A percentile compares a stretch with the other conserved stretches of the same genome.
These are phyloP conservation scores for Tagetes erecta DNA, from an alignment of 129 eudicot genomes.

Conservation along the genomic window DNA sequence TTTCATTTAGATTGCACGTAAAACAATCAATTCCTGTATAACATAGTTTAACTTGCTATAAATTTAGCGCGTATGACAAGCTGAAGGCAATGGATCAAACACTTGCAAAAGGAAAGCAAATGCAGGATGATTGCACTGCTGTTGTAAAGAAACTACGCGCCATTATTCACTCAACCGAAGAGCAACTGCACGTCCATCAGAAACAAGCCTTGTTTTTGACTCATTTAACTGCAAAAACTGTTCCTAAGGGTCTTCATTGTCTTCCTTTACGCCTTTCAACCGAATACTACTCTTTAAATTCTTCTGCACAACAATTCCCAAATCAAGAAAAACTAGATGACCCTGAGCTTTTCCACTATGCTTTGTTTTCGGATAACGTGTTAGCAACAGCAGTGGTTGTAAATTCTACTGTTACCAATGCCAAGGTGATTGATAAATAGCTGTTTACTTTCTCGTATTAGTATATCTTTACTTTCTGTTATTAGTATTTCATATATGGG, in stretches of 20 bases:
- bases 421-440: conserved; percentile 52
- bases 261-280: conserved; percentile 92
- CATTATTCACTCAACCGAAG: conserved; percentile 91
- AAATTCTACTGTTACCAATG: conserved; percentile 77
- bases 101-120: conserved; percentile 72
- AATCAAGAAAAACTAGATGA: conserved; percentile 77
- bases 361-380: conserved; percentile 84
- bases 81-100: conserved; percentile 85
- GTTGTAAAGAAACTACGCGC: conserved; percentile 95
- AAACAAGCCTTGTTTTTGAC: conserved; percentile 91
- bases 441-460: background rate
- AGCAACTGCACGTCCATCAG: conserved; percentile 86
- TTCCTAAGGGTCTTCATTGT: conserved; percentile 97
- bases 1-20: background rate
- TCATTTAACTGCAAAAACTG: conserved; percentile 91
- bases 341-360: conserved; percentile 80
- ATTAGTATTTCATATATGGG: too few species aligned
- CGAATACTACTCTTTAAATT: conserved; percentile 68
- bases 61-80: conserved; percentile 65
- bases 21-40: background rate
- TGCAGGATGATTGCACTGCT: conserved; percentile 85
- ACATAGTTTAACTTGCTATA: conserved; percentile 9
- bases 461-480: too few species aligned
- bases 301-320: conserved; percentile 64
- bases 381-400: conserved; percentile 92